These are phyloP conservation scores for Aspergillus sp. DNA, from an alignment of 2,329 filamentous ascomycete species.

Conservation along the genomic window DNA sequence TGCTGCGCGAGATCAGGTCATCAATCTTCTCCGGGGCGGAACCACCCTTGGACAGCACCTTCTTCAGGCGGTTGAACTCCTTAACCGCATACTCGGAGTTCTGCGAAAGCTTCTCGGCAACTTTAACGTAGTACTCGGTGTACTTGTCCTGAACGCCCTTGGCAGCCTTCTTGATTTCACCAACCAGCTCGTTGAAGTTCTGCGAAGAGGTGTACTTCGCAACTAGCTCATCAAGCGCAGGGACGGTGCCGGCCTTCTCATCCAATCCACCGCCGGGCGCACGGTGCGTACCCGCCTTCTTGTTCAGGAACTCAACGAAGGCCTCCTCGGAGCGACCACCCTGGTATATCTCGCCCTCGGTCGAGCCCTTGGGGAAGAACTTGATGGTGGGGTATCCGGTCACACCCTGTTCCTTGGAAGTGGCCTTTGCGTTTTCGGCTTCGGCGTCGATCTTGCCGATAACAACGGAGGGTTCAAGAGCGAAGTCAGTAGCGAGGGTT, in stretches of 20 bases:
- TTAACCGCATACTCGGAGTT: constrained; percentile 79
- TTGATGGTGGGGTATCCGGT: constrained; percentile 95
- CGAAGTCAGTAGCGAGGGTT: constrained; percentile 77
- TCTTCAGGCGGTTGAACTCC: constrained; percentile 77
- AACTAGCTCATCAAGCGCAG: constrained; percentile 73
- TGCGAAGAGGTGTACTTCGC: constrained; percentile 65
- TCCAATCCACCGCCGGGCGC: constrained; percentile 77
- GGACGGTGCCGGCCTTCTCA: constrained; percentile 76
- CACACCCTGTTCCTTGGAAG: constrained; percentile 73
- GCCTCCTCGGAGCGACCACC: constrained; percentile 75
- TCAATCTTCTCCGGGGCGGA: constrained; percentile 83
- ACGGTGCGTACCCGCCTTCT: constrained; percentile 84
- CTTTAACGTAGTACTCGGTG: constrained; percentile 90
- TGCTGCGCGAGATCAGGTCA: constrained; percentile 80
- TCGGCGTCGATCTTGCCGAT: constrained; percentile 97
- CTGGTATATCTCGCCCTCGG: constrained; percentile 68
- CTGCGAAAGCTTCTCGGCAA: constrained; percentile 78
- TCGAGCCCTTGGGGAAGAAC: constrained; percentile 87
- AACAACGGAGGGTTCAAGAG: constrained; percentile 72
- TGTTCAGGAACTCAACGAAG: constrained; percentile 80
- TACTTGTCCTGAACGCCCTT: constrained; percentile 73
- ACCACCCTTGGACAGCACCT: constrained; percentile 81
- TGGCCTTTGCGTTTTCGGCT: constrained; percentile 76
- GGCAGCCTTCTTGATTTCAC: constrained; percentile 71
- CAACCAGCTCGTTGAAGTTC: constrained; percentile 64